A percentile compares a stretch with the other conserved stretches of the same genome.
phyloP scores from a whole-genome alignment of 306 rosid species.

The Sophora flavescens region DNA sequence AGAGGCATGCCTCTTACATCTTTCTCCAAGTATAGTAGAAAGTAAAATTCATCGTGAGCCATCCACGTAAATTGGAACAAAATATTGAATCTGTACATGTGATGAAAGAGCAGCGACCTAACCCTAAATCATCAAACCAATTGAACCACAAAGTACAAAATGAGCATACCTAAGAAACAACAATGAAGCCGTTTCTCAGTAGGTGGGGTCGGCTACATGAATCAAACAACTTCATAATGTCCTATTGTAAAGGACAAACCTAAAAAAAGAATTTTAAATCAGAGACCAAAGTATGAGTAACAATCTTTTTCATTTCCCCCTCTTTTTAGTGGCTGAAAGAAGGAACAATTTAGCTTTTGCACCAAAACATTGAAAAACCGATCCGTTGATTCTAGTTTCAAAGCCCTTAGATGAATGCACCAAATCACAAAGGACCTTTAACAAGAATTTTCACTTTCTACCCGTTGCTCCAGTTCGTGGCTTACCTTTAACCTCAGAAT shows the following conservation, averaged over 20 bases:
- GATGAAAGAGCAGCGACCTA: slow-evolving; percentile 30
- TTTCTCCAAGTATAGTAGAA: neutral
- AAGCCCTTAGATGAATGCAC: slow-evolving; percentile 17
- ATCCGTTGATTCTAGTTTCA: slow-evolving; percentile 11
- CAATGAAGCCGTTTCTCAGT: neutral
- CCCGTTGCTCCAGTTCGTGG: slow-evolving; percentile 50
- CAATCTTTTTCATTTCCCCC: slow-evolving; percentile 21
- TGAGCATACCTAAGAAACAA: slow-evolving; percentile 6
- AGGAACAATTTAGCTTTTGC: neutral
- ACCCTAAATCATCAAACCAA: slow-evolving; percentile 9
- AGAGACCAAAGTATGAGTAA: neutral
- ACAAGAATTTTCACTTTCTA: slow-evolving; percentile 49
- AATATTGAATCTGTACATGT: slow-evolving; percentile 37
- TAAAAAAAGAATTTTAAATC: neutral
- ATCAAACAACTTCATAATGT: neutral
- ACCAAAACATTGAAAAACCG: slow-evolving; percentile 16
- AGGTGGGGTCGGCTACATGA: neutral
- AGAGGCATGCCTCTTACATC: slow-evolving; percentile 6
- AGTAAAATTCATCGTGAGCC: neutral
- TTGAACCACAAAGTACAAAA: neutral
- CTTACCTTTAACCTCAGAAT: slow-evolving; percentile 60
- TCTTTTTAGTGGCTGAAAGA: neutral
- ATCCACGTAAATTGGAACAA: slow-evolving; percentile 14
- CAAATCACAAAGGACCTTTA: slow-evolving; percentile 5
- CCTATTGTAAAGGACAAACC: neutral